Evolutionary conservation across 345 rosid genomes (phyloP).

Genomic region (Arabidopsis suecica): DNA sequence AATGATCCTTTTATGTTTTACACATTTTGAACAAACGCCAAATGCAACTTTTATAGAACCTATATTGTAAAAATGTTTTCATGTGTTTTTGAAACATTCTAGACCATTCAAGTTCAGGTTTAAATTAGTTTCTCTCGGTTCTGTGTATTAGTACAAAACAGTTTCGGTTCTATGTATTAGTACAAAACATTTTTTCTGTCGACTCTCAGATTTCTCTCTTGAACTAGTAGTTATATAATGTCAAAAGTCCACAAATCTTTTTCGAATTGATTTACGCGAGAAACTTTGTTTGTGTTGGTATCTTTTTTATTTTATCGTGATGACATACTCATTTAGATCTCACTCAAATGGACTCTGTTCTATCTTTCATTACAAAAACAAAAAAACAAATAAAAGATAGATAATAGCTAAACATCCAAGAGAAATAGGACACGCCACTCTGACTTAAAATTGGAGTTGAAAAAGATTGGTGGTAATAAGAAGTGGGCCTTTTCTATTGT

Average conservation of each 20-base stretch:
- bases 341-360: neutral
- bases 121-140: too few relatives aligned
- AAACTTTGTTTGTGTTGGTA: neutral
- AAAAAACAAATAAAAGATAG: neutral
- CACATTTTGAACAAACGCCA: neutral
- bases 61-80: neutral
- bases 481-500: slow-evolving; percentile 12
- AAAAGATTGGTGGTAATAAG: slow-evolving; percentile 2
- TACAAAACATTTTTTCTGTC: neutral
- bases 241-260: neutral
- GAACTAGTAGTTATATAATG: neutral
- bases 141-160: neutral
- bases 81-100: slow-evolving; percentile 2
- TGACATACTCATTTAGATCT: slow-evolving; percentile 14
- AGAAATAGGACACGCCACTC: slow-evolving; percentile 25
- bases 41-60: neutral
- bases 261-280: neutral
- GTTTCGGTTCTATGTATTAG: neutral
- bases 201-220: too few relatives aligned
- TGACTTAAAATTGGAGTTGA: slow-evolving; percentile 1
- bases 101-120: neutral
- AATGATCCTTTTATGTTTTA: neutral
- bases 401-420: slow-evolving; percentile 25
- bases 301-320: neutral
- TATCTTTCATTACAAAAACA: neutral